Evolutionary conservation across 495 filamentous ascomycete species (phyloP), one percentile per base, ranked within the genome.

Genomic region (Hapsidospora chrysogenum): DNA sequence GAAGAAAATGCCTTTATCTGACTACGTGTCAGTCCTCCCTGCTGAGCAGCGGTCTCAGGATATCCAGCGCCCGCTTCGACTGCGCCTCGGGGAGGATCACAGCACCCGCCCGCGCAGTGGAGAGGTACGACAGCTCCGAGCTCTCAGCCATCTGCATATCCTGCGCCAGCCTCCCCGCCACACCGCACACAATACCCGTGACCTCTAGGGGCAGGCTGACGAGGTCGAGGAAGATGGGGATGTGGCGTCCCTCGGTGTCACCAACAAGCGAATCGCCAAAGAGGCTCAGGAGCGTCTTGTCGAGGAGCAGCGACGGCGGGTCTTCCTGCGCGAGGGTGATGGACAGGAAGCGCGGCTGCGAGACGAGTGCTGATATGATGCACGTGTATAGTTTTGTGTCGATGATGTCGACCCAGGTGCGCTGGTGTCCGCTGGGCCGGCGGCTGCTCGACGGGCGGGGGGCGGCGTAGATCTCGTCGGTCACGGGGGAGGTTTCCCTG

Each of bases 181-280:
- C 81, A 6, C 86, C 86, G 44, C 84, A 92, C 23, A 95, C 83
- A 36, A 95, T 93, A 22, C 89, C 89, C 1, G 85, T 92, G 3
- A 82, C 85, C 53, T 94, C 86, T 16, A 85, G 64, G 1, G 86
- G 83, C 2, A 96, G 62, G 19, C 76, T 73, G 15, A 69, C 69
- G 33, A 97, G 62, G 44, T 95, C 85, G 2, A 97, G 67, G 41
- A 80, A 87, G 41, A 97, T 89, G 0, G 89, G 86, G 10, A 96
- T 72, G 11, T 94, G 68, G 21, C 73, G 69, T 33, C 83, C 78
- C 31, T 84, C 78, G 29, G 77, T 82, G 19, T 76, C 76, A 9
- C 89, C 87, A 0, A 92, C 69, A 1, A 96, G 63, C 4, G 78
- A 64, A 42, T 77, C 66, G 14, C 65, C 70, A 39, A 79, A 79